Evolutionary conservation across 1,284 basidiomycete species (phyloP).

Genomic region (Malassezia pachydermatis): DNA sequence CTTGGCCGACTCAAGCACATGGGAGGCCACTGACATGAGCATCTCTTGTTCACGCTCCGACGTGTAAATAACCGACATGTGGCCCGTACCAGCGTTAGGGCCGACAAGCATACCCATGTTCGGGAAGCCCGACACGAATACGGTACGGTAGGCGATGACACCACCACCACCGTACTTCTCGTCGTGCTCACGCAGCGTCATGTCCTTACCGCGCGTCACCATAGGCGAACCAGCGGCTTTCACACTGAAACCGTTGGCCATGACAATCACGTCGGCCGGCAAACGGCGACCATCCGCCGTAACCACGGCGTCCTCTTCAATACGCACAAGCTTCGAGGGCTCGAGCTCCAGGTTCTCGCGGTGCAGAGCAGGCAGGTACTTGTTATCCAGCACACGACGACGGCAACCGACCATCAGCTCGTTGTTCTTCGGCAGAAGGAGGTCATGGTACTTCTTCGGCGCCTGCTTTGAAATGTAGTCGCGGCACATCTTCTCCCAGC

Average conservation of each 20-base stretch:
- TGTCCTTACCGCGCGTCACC: conserved; percentile 25
- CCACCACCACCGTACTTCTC: conserved; percentile 33
- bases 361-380: conserved; percentile 33
- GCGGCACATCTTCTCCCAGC: conserved; percentile 28
- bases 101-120: conserved; percentile 40
- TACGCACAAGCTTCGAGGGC: conserved; percentile 24
- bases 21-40: conserved; percentile 27
- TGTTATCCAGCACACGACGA: conserved; percentile 37
- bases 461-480: conserved; percentile 31
- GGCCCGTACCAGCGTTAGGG: conserved; percentile 41
- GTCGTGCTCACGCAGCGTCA: conserved; percentile 34
- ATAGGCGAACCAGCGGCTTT: conserved; percentile 33
- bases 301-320: conserved; percentile 37
- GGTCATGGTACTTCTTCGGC: conserved; percentile 38
- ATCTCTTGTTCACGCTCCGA: conserved; percentile 34
- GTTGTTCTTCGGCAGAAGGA: conserved; percentile 30
- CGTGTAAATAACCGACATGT: conserved; percentile 37
- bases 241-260: conserved; percentile 42
- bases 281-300: conserved; percentile 31
- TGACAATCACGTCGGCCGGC: conserved; percentile 42
- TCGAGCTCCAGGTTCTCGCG: conserved; percentile 33
- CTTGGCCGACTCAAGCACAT: conserved; percentile 23
- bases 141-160: conserved; percentile 31
- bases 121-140: conserved; percentile 37
- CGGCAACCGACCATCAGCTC: conserved; percentile 41